Evolutionary conservation across 2,329 filamentous ascomycete species (phyloP).

Genomic region (Arachnomyces sp.): DNA sequence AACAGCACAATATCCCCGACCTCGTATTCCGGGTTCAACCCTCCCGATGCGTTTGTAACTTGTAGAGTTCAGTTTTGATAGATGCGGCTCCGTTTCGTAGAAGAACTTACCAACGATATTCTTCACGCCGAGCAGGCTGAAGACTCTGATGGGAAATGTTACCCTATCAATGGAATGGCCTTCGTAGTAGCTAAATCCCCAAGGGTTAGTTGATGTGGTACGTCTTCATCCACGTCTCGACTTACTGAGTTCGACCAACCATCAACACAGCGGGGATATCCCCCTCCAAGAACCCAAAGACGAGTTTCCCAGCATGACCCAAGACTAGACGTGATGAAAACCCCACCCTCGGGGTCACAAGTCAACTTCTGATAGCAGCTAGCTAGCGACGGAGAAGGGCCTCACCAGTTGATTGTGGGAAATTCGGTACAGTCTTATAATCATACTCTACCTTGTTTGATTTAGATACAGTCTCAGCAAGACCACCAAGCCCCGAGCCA

Average conservation of each 20-base stretch:
- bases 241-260: slow-evolving; percentile 57
- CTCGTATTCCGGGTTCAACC: slow-evolving; percentile 53
- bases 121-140: slow-evolving; percentile 53
- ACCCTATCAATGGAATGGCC: slow-evolving; percentile 55
- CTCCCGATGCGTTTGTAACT: slow-evolving; percentile 61
- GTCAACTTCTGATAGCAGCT: not conserved
- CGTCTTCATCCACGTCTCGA: slow-evolving; percentile 13
- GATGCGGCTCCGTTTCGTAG: not conserved
- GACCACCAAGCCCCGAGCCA: slow-evolving; percentile 55
- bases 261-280: slow-evolving; percentile 53
- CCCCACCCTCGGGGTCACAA: not conserved
- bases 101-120: slow-evolving; percentile 46
- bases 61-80: slow-evolving; percentile 5
- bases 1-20: slow-evolving; percentile 59
- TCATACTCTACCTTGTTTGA: slow-evolving; percentile 43
- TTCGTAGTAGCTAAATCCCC: slow-evolving; percentile 52
- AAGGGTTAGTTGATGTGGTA: not conserved
- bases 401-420: slow-evolving; percentile 52
- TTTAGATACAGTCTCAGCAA: slow-evolving; percentile 45
- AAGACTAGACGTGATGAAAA: slow-evolving; percentile 31
- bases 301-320: slow-evolving; percentile 57
- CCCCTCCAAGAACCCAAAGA: slow-evolving; percentile 52
- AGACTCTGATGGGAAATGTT: slow-evolving; percentile 57
- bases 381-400: not conserved
- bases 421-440: slow-evolving; percentile 54